Evolutionary conservation across 306 rosid genomes (phyloP), one percentile per base, ranked within the genome.

Genomic region (Senna siamea): DNA sequence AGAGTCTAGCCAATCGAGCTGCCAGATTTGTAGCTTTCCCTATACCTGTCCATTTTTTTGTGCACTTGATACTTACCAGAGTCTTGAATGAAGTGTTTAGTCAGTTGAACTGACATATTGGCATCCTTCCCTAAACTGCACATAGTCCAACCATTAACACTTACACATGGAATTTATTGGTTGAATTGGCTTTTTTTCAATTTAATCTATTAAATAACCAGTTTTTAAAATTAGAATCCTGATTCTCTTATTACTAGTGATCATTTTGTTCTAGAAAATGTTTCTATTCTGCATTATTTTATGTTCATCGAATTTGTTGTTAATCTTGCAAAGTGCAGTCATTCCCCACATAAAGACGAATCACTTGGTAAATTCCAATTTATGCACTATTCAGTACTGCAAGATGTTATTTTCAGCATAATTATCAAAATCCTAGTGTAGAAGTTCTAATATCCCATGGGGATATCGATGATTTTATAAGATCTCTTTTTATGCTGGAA

Each of bases 351-450:
- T 52, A 48, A 69, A 41, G 35, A 41, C 38, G 46, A 70, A 63
- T 44, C 69, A 9, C 38, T 26, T 53, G 30, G 69, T 69, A 57
- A 30, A 60, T 66, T 66, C 44, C 70, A 74, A 50, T 40, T 48
- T 58, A 44, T 50, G 38, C 50, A 8, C 51, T 26, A 48, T 38
- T 64, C 12, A 10, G 35, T 67, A 56, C 14, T 23, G 19, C n/a
- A 23, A 53, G 52, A 44, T 11, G 51, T 52, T 66, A 68, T 40
- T 54, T 62, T 37, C 52, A 69, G 26, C 54, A 9, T 65, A 48
- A 48, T 6, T 61, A 62, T 55, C 32, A 48, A 76, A 63, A 12
- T 58, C 65, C 12, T 50, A 64, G 54, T 78, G 54, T 54, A 48
- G 53, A 17, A 50, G 56, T 59, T 72, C 37, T 48, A 50, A 59